Evolutionary conservation across 2,329 filamentous ascomycete genomes (phyloP), one percentile per base, ranked within the genome.

Genomic region (Dendrostoma leiphaemia): DNA sequence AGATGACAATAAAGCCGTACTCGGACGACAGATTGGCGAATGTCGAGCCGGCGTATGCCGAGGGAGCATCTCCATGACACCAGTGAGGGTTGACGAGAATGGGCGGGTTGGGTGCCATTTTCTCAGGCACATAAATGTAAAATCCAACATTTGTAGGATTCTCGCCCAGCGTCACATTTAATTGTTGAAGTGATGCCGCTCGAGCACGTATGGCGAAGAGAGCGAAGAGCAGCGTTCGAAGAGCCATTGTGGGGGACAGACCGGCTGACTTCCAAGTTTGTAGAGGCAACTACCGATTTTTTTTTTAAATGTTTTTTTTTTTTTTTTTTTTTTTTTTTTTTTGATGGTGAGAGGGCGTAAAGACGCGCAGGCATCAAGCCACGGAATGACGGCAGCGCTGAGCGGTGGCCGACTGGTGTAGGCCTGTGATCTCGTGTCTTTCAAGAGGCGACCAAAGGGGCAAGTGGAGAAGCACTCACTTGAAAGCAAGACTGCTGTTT

Each of bases 1-100:
- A 75, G 61, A 74, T 73, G 50, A 67, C 64, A 53, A 84, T 78
- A 68, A 79, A 83, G 37, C 80, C 82, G 51, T 82, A 72, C 43
- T 71, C 63, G 56, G 79, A 76, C 6, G 82, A 78, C 10, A 82
- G 69, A 1, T 71, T 69, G 19, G 79, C 77, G 65, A 81, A 86
- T 12, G 78, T 77, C 6, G 77, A 79, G 29, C 71, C 73, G 4
- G 63, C 65, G 66, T 77, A 81, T 61, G 75, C 78, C 2, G 74
- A 74, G 32, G 71, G 65, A 3, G 77, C 82, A 3, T 74, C 75
- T 24, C 82, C 81, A 45, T 74, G 73, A 68, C 83, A 85, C 73
- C 77, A 83, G 69, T 84, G 77, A 32, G 78, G 75, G 56, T 77
- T 81, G 31, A 84, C 78, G 12, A 84, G 69, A 46, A 84, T 70